Percentiles rank a stretch among this genome's conserved stretches.
Evolutionary conservation across 495 filamentous ascomycete genomes (phyloP).

Genomic region (Cladorrhinum samala): DNA sequence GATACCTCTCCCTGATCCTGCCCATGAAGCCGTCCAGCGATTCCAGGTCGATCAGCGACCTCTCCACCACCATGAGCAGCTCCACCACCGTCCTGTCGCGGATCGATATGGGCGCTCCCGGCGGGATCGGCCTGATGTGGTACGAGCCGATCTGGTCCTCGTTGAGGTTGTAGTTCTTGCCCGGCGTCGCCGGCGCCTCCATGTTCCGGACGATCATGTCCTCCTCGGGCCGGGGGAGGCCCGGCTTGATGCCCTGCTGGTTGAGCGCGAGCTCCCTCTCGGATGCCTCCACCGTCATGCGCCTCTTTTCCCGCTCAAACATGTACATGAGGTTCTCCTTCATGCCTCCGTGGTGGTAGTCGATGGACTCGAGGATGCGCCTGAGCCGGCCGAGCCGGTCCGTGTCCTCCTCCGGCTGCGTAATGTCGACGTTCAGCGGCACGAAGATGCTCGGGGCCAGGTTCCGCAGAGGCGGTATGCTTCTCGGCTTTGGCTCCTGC

Average conservation of each 20-base stretch:
- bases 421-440: conserved; percentile 32
- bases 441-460: conserved; percentile 39
- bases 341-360: conserved; percentile 35
- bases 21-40: conserved; percentile 16
- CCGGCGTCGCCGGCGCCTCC: conserved; percentile 16
- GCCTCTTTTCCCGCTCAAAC: conserved; percentile 33
- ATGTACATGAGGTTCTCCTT: conserved; percentile 38
- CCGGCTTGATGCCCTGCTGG: neutral
- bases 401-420: conserved; percentile 18
- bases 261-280: conserved; percentile 60
- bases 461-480: conserved; percentile 28
- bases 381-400: conserved; percentile 28
- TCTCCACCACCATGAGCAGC: conserved; percentile 19
- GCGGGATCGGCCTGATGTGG: neutral
- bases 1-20: conserved; percentile 14
- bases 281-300: conserved; percentile 41
- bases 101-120: conserved; percentile 7
- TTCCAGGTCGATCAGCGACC: conserved; percentile 10
- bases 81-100: conserved; percentile 19
- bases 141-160: neutral
- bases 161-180: conserved; percentile 21
- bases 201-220: conserved; percentile 25
- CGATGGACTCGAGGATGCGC: conserved; percentile 33
- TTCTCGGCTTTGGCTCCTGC: conserved; percentile 11
- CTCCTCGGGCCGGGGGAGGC: conserved; percentile 14